Conservation (phyloP, 176 grass and related monocot species). For the Urochloa ruziziensis region DNA sequence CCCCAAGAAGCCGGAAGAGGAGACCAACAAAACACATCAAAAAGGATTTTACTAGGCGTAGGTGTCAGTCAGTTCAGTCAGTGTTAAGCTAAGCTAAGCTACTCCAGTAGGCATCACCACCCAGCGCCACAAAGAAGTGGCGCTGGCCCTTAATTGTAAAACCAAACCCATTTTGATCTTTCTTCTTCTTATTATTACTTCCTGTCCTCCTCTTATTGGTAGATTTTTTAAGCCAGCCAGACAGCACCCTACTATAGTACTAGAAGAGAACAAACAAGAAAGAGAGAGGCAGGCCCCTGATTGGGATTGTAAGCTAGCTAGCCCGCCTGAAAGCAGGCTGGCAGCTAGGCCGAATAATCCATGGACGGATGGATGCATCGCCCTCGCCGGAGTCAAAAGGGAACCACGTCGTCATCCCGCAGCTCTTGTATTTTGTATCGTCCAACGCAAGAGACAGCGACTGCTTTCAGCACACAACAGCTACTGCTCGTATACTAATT, state of each 20-base stretch:
- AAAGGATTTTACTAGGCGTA: conserved; percentile 20
- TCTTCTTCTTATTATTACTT: not conserved
- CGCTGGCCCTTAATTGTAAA: conserved; percentile 30
- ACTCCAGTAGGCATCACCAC: conserved; percentile 20
- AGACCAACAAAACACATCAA: not conserved
- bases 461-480: not conserved
- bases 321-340: conserved; percentile 55
- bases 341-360: conserved; percentile 36
- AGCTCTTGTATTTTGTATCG: conserved; percentile 38
- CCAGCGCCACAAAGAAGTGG: conserved; percentile 55
- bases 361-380: not conserved
- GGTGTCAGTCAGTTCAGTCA: conserved; percentile 11
- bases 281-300: not conserved
- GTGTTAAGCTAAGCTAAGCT: not conserved
- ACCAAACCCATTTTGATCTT: conserved; percentile 34
- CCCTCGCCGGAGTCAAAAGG: conserved; percentile 29
- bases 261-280: not conserved
- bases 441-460: conserved; percentile 40
- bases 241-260: conserved; percentile 5
- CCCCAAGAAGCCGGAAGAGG: conserved; percentile 22
- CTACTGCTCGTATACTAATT: not conserved
- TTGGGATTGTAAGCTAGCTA: conserved; percentile 48
- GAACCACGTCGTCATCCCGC: conserved; percentile 21
- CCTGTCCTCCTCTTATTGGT: too few species aligned
- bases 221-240: conserved; percentile 6